phyloP scores from a whole-genome alignment of 1,284 basidiomycete species.

The Puccinia coronata region DNA sequence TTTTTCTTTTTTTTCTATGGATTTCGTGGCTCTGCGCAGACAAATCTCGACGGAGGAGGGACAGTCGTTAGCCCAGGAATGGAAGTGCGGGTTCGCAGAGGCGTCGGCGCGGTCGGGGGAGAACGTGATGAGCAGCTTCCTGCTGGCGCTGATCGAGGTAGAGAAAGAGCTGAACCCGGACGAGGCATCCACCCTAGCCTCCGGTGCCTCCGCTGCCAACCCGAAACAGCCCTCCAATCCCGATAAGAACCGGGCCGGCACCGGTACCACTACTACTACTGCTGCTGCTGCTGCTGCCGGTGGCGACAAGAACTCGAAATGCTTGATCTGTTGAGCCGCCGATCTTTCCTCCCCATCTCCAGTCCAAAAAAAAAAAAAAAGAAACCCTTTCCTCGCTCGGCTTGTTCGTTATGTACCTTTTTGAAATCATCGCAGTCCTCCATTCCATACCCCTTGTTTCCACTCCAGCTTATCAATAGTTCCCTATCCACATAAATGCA shows the following conservation, averaged over 20 bases:
- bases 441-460: background rate
- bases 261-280: background rate
- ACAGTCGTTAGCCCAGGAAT: conserved; percentile 30
- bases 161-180: conserved; percentile 48
- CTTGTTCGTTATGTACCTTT: background rate
- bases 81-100: conserved; percentile 38
- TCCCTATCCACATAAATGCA: background rate
- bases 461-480: no score
- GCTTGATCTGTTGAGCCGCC: background rate
- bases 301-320: conserved; percentile 11
- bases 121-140: conserved; percentile 34
- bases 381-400: background rate
- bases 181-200: background rate
- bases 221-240: background rate
- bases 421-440: background rate
- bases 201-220: background rate
- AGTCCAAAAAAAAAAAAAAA: no score
- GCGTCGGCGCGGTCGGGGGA: conserved; percentile 46
- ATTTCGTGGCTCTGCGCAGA: no score
- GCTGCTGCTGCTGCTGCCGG: no score
- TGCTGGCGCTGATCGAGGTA: conserved; percentile 39
- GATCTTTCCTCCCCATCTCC: background rate
- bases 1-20: background rate
- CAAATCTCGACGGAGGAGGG: conserved; percentile 45
- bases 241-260: background rate